Conservation (phyloP, 768 basidiomycete species). For the Saitozyma podzolica region DNA sequence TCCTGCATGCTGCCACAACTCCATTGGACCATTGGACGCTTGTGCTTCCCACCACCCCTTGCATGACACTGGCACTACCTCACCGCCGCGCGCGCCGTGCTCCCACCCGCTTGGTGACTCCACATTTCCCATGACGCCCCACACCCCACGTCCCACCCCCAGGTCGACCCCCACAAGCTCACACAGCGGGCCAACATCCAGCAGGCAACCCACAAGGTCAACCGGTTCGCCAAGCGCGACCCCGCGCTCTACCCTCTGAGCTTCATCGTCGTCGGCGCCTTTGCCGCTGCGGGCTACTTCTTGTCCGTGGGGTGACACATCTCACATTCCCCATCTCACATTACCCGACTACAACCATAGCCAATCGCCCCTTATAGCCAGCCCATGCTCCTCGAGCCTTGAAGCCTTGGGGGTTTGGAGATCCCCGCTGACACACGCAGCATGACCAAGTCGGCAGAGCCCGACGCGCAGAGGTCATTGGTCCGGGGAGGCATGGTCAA, state of each 20-base stretch:
- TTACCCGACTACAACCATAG: not conserved
- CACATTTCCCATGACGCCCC: not conserved
- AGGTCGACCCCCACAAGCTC: slow-evolving; percentile 43
- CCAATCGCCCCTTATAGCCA: too few relatives aligned
- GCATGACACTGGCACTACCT: too few relatives aligned
- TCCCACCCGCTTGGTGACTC: too few relatives aligned
- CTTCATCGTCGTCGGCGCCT: slow-evolving; percentile 42
- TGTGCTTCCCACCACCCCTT: too few relatives aligned
- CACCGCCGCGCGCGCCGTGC: too few relatives aligned
- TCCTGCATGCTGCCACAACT: not conserved
- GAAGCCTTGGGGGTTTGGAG: too few relatives aligned
- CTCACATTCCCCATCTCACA: not conserved
- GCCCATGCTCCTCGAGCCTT: too few relatives aligned
- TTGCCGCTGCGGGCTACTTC: slow-evolving; percentile 50
- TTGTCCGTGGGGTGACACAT: slow-evolving; percentile 38
- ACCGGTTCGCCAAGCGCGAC: slow-evolving; percentile 52
- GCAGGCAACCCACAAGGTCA: slow-evolving; percentile 46
- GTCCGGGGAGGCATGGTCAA: slow-evolving; percentile 37
- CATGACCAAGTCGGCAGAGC: slow-evolving; percentile 42
- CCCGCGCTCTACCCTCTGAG: slow-evolving; percentile 50
- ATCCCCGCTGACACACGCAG: slow-evolving; percentile 12
- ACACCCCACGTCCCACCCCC: not conserved
- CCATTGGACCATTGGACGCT: not conserved
- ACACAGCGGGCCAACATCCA: slow-evolving; percentile 36
- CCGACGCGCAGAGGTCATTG: slow-evolving; percentile 35